phyloP scores from a whole-genome alignment of 768 basidiomycete species.

The Pleurotus tuber-regium region DNA sequence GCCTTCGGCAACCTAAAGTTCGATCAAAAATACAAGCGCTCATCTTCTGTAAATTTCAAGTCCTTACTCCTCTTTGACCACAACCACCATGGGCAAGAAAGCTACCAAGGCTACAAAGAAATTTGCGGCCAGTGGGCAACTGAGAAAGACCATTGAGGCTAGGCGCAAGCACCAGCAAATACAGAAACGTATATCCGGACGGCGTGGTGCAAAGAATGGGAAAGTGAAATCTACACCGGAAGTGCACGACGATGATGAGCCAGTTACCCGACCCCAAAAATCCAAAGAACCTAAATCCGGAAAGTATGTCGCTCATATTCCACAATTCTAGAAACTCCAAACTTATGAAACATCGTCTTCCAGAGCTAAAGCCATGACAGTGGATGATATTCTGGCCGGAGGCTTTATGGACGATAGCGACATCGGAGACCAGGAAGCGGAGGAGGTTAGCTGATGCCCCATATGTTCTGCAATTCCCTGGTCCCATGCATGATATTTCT shows the following conservation, averaged over 20 bases:
- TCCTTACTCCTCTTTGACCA: too few species aligned
- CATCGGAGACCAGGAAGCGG: slow-evolving; percentile 38
- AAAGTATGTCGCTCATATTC: slow-evolving; percentile 10
- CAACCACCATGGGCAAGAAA: slow-evolving; percentile 51
- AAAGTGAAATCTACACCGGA: slow-evolving; percentile 14
- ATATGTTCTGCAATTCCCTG: slow-evolving; percentile 1
- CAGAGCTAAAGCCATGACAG: slow-evolving; percentile 57
- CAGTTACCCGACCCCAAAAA: slow-evolving; percentile 25
- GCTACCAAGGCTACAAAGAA: slow-evolving; percentile 81
- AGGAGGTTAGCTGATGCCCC: slow-evolving; percentile 14
- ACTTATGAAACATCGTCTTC: slow-evolving; percentile 15
- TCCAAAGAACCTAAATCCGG: neutral
- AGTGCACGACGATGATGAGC: slow-evolving; percentile 30
- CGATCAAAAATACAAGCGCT: too few species aligned
- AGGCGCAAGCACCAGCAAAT: slow-evolving; percentile 80
- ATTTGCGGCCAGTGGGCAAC: slow-evolving; percentile 83
- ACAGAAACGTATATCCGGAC: slow-evolving; percentile 65
- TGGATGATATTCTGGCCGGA: slow-evolving; percentile 74
- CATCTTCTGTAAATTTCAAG: too few species aligned
- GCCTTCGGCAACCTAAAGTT: too few species aligned
- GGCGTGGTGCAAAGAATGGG: slow-evolving; percentile 44
- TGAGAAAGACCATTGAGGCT: slow-evolving; percentile 83
- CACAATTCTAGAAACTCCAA: neutral
- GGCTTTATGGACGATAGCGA: slow-evolving; percentile 69
- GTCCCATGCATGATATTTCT: neutral